Evolutionary conservation across 495 filamentous ascomycete species (phyloP), one percentile per base, ranked within the genome.

Genomic region (Hypoxylon intermedium): DNA sequence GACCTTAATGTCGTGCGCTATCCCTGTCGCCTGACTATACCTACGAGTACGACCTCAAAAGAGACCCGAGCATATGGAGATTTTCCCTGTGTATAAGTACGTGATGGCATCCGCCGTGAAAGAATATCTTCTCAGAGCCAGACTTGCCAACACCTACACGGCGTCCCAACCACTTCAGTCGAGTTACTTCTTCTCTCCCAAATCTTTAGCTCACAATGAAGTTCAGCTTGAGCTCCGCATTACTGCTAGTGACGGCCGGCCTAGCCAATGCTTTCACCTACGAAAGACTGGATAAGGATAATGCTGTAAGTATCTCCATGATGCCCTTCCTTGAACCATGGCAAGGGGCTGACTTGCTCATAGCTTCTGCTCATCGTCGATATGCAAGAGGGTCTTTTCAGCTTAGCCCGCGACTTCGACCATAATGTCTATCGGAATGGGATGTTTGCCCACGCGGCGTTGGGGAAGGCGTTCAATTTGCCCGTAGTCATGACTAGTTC

Each of bases 401-500:
- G 78, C 45, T 63, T 89, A 9, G 84, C 85, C 30, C 83, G 87
- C 19, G 89, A 92, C 75, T 88, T 74, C 63, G 73, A 83, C 57
- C 73, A 84, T 18, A 82, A 78, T 37, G 75, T 83, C 55, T 92
- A 81, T 78, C 79, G 81, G 38, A 83, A 88, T 72, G 83, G 79
- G 75, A 85, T 91, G 65, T 70, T 90, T 5, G 89, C 86, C 18
- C 88, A 92, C 67, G 83, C 87, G 13, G 81, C 79, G 9, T 70
- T 92, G 9, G 88, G 82, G 26, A 83, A 85, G 23, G 67, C 85
- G 40, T 93, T 92, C 69, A 62, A 85, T 67, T 59, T 92, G 4
- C 89, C 89, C n/a, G 81, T 83, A 13, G 75, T 93, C 48, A 65
- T 92, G 74, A 88, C 89, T 2, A 85, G 83, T 9, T 89, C 87